Evolutionary conservation across 495 filamentous ascomycete genomes (phyloP).

Genomic region (Daldinia vernicosa): DNA sequence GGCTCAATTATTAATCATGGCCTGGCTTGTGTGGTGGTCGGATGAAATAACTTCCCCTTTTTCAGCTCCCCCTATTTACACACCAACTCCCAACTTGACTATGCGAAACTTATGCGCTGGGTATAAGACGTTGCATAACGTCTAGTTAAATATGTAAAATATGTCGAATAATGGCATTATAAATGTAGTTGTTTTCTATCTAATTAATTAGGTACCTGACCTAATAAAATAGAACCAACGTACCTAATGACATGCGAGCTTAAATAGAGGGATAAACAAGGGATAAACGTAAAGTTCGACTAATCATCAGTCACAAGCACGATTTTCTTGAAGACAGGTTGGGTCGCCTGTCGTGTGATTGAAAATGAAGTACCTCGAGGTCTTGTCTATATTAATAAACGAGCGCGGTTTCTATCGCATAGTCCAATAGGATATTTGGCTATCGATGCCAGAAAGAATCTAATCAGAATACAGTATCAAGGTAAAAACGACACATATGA

Average conservation of each 20-base stretch:
- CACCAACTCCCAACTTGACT: neutral
- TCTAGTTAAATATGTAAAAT: too few relatives aligned
- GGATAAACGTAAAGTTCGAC: neutral
- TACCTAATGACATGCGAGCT: too few relatives aligned
- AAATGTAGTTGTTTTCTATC: too few relatives aligned
- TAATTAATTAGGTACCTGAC: too few relatives aligned
- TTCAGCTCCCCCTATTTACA: neutral
- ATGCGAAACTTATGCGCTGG: neutral
- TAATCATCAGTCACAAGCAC: neutral
- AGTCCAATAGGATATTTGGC: neutral
- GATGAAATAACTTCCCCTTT: neutral
- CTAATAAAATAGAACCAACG: too few relatives aligned
- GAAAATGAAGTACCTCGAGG: conserved; percentile 27
- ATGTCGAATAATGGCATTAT: too few relatives aligned
- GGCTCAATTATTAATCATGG: neutral
- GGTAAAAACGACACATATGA: conserved; percentile 7
- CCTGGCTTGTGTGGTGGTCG: neutral
- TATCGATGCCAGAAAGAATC: neutral
- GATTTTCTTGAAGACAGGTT: neutral
- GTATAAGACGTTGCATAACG: neutral
- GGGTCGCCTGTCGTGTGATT: neutral
- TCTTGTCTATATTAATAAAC: conserved; percentile 23
- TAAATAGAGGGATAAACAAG: too few relatives aligned
- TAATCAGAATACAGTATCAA: neutral
- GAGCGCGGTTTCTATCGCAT: conserved; percentile 10